Conservation (phyloP, 768 basidiomycete genomes). For the Calvatia gigantea region DNA sequence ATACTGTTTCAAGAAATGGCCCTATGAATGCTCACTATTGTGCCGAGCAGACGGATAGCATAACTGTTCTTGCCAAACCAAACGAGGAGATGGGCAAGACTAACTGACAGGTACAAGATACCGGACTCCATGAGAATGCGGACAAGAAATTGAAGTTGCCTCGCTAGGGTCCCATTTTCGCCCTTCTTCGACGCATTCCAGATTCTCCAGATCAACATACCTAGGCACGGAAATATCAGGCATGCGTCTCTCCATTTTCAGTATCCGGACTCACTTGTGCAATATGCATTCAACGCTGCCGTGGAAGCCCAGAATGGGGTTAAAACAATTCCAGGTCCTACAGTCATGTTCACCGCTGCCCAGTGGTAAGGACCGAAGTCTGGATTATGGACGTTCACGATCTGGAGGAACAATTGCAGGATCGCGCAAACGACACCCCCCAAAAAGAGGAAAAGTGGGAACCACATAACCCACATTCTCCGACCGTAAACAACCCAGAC, state of each 20-base stretch:
- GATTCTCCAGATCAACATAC: not conserved
- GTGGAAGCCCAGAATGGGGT: constrained; percentile 13
- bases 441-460: constrained; percentile 12
- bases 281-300: constrained; percentile 11
- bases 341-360: constrained; percentile 6
- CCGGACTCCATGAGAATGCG: not conserved
- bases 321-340: constrained; percentile 9
- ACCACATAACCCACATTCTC: not conserved
- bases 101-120: not conserved
- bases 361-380: constrained; percentile 2
- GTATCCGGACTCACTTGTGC: not conserved
- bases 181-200: not conserved
- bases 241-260: not conserved
- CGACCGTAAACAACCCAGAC: constrained; percentile 8
- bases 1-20: not conserved
- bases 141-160: not conserved
- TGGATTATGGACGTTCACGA: not conserved
- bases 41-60: not conserved
- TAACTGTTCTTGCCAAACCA: not conserved
- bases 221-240: not conserved
- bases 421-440: constrained; percentile 5
- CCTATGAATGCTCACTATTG: not conserved
- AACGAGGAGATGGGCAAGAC: not conserved
- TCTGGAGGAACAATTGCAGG: constrained; percentile 1
- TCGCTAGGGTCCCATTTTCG: not conserved